Conservation (phyloP, 306 rosid genomes). For the Parietaria judaica region DNA sequence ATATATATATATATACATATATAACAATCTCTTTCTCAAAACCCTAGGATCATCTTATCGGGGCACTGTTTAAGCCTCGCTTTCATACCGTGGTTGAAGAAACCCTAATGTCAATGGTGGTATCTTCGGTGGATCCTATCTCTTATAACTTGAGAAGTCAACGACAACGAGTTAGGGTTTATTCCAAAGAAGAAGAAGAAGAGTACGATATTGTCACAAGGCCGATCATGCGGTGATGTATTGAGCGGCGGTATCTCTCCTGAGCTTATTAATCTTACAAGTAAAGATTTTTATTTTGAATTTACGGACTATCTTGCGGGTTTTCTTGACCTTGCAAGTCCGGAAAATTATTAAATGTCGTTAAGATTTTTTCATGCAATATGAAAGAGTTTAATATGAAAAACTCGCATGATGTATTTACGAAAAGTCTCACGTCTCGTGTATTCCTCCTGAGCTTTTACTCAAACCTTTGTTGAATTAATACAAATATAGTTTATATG, state of each 20-base stretch:
- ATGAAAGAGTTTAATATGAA: neutral
- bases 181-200: neutral
- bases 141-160: no score
- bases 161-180: neutral
- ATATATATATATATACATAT: neutral
- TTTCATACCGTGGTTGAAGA: no score
- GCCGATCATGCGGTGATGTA: constrained; percentile 7
- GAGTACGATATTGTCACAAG: neutral
- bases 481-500: no score
- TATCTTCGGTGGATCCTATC: no score
- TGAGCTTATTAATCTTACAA: constrained; percentile 59
- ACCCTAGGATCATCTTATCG: neutral
- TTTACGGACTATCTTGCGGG: constrained; percentile 31
- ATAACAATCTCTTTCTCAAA: neutral
- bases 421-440: neutral
- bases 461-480: neutral
- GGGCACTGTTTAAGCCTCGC: no score
- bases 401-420: neutral
- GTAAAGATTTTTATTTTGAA: constrained; percentile 3
- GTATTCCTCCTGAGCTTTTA: constrained; percentile 34
- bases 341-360: neutral
- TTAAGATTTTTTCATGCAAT: neutral
- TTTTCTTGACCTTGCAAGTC: constrained; percentile 99
- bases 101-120: no score
- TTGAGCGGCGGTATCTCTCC: constrained; percentile 72